Evolutionary conservation across 306 rosid genomes (phyloP).

Genomic region (Bauhinia variegata): DNA sequence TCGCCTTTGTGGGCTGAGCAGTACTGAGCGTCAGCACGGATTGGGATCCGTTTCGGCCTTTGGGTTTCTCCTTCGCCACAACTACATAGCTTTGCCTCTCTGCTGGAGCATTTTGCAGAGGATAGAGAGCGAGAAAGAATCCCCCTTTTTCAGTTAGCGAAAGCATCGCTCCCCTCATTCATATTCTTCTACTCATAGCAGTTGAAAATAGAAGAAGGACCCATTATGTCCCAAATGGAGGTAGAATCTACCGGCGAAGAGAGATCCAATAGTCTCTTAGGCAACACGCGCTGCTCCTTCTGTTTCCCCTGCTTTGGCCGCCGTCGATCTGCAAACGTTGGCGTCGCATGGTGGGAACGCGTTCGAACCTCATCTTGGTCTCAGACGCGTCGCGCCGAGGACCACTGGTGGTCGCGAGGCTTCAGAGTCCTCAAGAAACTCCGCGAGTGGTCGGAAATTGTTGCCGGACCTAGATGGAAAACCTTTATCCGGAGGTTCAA

Average conservation of each 20-base stretch:
- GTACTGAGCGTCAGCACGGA: no score
- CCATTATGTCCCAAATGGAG: constrained; percentile 39
- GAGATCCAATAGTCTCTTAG: constrained; percentile 37
- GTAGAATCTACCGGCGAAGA: constrained; percentile 45
- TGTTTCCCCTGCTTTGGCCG: constrained; percentile 67
- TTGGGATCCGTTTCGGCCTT: no score
- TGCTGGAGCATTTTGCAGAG: no score
- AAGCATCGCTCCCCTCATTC: no score
- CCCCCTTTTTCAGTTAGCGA: no score
- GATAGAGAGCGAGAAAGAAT: no score
- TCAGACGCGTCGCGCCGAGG: constrained; percentile 19
- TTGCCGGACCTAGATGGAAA: constrained; percentile 97
- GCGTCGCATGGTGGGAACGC: constrained; percentile 75
- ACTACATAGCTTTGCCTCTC: no score
- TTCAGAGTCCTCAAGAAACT: constrained; percentile 61
- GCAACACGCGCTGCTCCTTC: constrained; percentile 55
- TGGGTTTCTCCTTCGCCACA: no score
- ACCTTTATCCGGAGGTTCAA: constrained; percentile 83
- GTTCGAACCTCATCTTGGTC: constrained; percentile 43
- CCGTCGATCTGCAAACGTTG: constrained; percentile 39
- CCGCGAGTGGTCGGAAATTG: constrained; percentile 90
- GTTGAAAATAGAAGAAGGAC: background rate
- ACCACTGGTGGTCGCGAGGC: constrained; percentile 75
- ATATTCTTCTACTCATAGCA: no score
- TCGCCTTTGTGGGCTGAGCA: no score